A percentile compares a stretch with the other conserved stretches of the same genome.
Conservation (phyloP, 73 alveolate species). For the Paramecium octaurelia region DNA sequence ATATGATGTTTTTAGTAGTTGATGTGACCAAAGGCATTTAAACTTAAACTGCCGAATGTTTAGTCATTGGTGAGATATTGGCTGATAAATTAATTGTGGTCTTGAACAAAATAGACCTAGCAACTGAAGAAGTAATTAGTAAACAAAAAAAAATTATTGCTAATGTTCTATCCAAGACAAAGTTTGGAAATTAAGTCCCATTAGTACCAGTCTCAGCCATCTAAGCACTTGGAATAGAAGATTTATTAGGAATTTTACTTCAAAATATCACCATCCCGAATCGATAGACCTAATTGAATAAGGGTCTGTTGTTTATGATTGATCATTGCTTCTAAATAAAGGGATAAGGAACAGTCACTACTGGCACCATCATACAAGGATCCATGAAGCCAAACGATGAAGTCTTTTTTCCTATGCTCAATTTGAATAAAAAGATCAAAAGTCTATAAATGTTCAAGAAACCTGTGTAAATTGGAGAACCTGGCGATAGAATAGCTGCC, state of each 20-base stretch:
- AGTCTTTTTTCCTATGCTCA: constrained; percentile 82
- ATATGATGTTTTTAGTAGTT: constrained; percentile 93
- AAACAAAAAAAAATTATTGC: constrained; percentile 67
- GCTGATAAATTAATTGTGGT: constrained; percentile 92
- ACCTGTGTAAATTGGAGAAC: constrained; percentile 82
- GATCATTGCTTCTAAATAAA: constrained; percentile 99
- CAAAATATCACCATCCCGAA: constrained; percentile 63
- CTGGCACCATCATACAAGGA: constrained; percentile 98
- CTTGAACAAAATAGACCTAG: constrained; percentile 95
- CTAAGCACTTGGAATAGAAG: constrained; percentile 69
- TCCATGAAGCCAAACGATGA: constrained; percentile 84
- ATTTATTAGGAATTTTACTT: constrained; percentile 62
- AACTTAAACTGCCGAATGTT: constrained; percentile 60
- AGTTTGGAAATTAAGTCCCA: constrained; percentile 88
- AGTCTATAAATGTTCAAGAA: constrained; percentile 93
- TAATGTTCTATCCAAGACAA: constrained; percentile 75
- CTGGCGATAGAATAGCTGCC: constrained; percentile 98
- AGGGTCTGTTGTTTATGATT: constrained; percentile 82
- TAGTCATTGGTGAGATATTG: constrained; percentile 88
- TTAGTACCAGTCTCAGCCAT: constrained; percentile 87
- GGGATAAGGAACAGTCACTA: constrained; percentile 98
- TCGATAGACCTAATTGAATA: constrained; percentile 63
- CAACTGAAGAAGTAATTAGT: constrained; percentile 75
- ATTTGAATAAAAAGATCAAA: constrained; percentile 81
- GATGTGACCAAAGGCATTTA: constrained; percentile 87